Evolutionary conservation across 306 rosid species (phyloP), one percentile per base, ranked within the genome.

Genomic region (Castanopsis chinensis): DNA sequence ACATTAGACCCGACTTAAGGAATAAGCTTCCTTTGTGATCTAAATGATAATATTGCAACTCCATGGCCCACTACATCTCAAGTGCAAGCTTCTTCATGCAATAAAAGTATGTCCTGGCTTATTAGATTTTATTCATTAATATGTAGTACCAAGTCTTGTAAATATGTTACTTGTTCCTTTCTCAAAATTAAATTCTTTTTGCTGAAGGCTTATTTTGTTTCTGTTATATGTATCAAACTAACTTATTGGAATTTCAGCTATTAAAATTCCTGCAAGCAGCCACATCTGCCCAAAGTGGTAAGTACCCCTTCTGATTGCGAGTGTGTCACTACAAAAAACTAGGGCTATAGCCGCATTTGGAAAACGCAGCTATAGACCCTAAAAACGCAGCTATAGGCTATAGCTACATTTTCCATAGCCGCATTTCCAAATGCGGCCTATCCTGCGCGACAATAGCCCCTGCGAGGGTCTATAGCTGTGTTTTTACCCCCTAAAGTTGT

Each of bases 1-100:
- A 84, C 93, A 69, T 87, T 95, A 77, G 99, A 95, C 82, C 78
- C 61, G 15, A 83, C 88, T 75, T 86, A 95, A 3, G 99, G 98
- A 71, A 85, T 95, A 76, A 93, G 96, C 87, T 93, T 95, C 83
- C 87, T 91, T 74, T 95, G 98, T 81, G 99, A 95, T 87, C 85
- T 95, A 61, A 95, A 95, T 74, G 99, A 95, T 88, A 93, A 95
- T 86, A 91, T 95, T 86, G 93, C 97, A 25, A 98, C 99, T 80
- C 98, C 93, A 28, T 95, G 99, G 99, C 97, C 99, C 65, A 76
- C 90, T 63, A 75, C 94, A 57, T 82, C 89, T 69, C 90, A 91
- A 78, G 71, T 76, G 53, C 79, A 93, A 59, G 56, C 90, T 85
- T 93, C 98, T 28, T 85, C 97, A 14, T 93, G 99, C 83, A 90